Evolutionary conservation across 148 eudicot genomes (phyloP), one percentile per base, ranked within the genome.

Genomic region (Rhododendron williamsianum): DNA sequence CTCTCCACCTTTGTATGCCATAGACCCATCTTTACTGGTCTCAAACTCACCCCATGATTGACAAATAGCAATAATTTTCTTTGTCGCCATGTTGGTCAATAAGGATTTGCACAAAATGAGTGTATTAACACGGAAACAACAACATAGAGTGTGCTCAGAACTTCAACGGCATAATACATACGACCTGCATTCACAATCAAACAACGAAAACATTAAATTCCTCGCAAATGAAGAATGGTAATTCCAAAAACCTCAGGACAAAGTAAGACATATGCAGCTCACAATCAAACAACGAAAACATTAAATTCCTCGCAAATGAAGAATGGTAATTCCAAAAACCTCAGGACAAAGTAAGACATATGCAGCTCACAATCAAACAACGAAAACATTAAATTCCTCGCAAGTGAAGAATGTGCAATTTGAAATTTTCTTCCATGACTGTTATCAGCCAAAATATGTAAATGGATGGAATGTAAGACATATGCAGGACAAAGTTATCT

Each of bases 11-110:
- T 52, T 77, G 87, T 94, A 94, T 12, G 86, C 81, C 90, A 93
- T 86, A 10, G 91, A 87, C 78, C 96, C 96, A 82, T 94, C 95
- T 51, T 88, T 89, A 36, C 85, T 84, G 12, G 90, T 88, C 83
- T 87, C 91, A 90, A 94, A 94, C 84, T 91, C 93, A 35, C 98
- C 98, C 30, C 94, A 93, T 23, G 94, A 93, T 84, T 94, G 98
- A 81, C 98, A 94, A 67, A 94, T 92, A 51, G 96, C 96, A 82
- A 94, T 94, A n/a, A 94, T 90, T 87, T 89, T 94, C 89, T 91
- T 92, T 3, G 89, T 72, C 69, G 88, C 89, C 93, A 91, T 91
- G 18, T 71, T 38, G 41, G 46, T 16, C 52, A 49, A 4, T 19
- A 30, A 48, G 52, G 4, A 30, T 48, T 30, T 23, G 30, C 78